These are phyloP conservation scores for Ceratocystis smalleyi DNA, from an alignment of 2,329 filamentous ascomycete genomes.

Conservation along the genomic window DNA sequence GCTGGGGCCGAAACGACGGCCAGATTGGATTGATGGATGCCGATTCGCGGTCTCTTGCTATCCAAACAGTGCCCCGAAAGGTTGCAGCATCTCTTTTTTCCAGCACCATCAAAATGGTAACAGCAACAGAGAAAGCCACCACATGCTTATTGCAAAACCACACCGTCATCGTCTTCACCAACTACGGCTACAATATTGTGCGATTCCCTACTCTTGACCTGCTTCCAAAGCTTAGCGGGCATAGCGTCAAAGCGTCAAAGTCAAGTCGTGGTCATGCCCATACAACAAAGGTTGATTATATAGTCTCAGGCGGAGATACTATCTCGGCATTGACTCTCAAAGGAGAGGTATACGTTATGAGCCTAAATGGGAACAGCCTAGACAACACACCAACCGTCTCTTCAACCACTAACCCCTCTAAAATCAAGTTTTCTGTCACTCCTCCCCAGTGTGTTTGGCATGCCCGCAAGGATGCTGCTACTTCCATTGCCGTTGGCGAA, in stretches of 20 bases:
- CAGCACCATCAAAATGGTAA: slow-evolving; percentile 58
- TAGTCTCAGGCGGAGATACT: slow-evolving; percentile 76
- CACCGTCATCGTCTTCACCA: slow-evolving; percentile 86
- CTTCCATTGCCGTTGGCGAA: slow-evolving; percentile 76
- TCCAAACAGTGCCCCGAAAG: slow-evolving; percentile 68
- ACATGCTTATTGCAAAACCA: slow-evolving; percentile 71
- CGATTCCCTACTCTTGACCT: slow-evolving; percentile 61
- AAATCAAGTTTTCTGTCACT: slow-evolving; percentile 71
- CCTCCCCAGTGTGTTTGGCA: slow-evolving; percentile 74
- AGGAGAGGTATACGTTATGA: slow-evolving; percentile 78
- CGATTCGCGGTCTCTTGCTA: slow-evolving; percentile 75
- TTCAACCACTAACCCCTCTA: slow-evolving; percentile 84
- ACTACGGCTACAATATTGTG: slow-evolving; percentile 87
- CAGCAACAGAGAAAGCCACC: slow-evolving; percentile 81
- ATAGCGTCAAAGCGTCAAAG: not conserved
- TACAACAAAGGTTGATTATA: slow-evolving; percentile 48
- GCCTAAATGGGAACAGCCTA: slow-evolving; percentile 54
- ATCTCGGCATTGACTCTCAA: slow-evolving; percentile 74
- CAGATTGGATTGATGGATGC: slow-evolving; percentile 91
- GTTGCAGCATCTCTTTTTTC: slow-evolving; percentile 74
- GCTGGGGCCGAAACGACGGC: slow-evolving; percentile 88
- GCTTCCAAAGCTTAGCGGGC: slow-evolving; percentile 40
- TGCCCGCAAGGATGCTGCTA: slow-evolving; percentile 69
- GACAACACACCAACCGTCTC: slow-evolving; percentile 43
- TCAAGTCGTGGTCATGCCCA: slow-evolving; percentile 43